Percentiles rank a stretch among this genome's conserved stretches.
These are phyloP conservation scores for Fusarium sp. DNA, from an alignment of 2,329 filamentous ascomycete species.

Conservation along the genomic window DNA sequence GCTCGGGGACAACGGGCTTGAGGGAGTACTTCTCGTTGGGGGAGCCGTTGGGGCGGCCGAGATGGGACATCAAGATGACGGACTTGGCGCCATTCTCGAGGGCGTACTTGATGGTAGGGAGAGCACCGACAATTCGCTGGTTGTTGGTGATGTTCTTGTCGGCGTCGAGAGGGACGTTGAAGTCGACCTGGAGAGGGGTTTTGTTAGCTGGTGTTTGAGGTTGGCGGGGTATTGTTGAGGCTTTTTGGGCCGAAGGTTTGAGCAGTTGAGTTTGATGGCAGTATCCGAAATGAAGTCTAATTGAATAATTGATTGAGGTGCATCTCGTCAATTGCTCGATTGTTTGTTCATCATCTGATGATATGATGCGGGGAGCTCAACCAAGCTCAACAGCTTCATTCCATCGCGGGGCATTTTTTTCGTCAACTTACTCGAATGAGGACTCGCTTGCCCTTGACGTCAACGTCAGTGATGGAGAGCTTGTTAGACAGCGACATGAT, in stretches of 20 bases:
- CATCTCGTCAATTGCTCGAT: background rate
- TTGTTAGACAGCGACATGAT: slow-evolving; percentile 99
- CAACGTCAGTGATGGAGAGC: slow-evolving; percentile 94
- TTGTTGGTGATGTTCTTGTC: slow-evolving; percentile 97
- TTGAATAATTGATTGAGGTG: background rate
- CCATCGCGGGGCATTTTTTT: slow-evolving; percentile 48
- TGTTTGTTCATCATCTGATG: slow-evolving; percentile 6
- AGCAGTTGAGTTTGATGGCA: no score
- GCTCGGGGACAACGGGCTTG: slow-evolving; percentile 88
- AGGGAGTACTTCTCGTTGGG: slow-evolving; percentile 93
- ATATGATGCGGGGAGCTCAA: slow-evolving; percentile 23
- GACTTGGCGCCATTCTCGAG: slow-evolving; percentile 90
- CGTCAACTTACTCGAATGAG: slow-evolving; percentile 85
- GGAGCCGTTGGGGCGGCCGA: slow-evolving; percentile 93
- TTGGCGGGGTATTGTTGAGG: slow-evolving; percentile 24
- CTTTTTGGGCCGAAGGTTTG: background rate
- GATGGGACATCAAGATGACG: slow-evolving; percentile 97
- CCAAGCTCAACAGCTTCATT: slow-evolving; percentile 23
- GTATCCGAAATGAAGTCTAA: background rate
- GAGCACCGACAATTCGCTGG: slow-evolving; percentile 96
- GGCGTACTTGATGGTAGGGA: slow-evolving; percentile 95
- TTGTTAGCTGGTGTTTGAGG: slow-evolving; percentile 38
- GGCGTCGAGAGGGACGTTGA: slow-evolving; percentile 97
- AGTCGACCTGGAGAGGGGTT: slow-evolving; percentile 80
- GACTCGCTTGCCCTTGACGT: slow-evolving; percentile 98